A percentile compares a stretch with the other conserved stretches of the same genome.
phyloP scores from a whole-genome alignment of 306 rosid species.

The Quercus rubra region DNA sequence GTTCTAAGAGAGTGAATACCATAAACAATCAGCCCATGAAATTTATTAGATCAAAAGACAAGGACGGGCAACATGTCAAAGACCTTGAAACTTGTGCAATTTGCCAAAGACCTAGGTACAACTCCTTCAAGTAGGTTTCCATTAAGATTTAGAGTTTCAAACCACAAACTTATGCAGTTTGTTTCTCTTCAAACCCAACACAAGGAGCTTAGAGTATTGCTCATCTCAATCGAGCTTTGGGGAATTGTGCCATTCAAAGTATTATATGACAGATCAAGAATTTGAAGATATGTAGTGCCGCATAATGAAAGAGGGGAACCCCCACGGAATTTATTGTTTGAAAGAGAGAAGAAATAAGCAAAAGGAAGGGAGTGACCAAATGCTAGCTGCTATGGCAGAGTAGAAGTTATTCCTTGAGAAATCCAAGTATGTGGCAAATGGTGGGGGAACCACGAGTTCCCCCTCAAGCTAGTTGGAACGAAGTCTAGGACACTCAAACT shows the following conservation, averaged over 20 bases:
- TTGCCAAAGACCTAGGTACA: constrained; percentile 29
- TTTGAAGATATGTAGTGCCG: not conserved
- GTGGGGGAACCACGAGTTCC: constrained; percentile 3
- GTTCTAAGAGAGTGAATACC: too few relatives aligned
- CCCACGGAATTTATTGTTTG: constrained; percentile 2
- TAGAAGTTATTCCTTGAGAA: constrained; percentile 36
- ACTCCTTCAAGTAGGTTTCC: constrained; percentile 26
- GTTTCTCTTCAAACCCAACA: too few relatives aligned
- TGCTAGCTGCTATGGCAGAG: constrained; percentile 14
- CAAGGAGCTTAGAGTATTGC: not conserved
- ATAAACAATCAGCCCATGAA: not conserved
- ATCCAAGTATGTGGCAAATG: not conserved
- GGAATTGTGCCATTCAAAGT: constrained; percentile 21
- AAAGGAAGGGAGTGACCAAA: not conserved
- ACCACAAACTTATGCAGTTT: not conserved
- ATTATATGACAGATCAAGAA: constrained; percentile 21
- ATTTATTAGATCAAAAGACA: constrained; percentile 36
- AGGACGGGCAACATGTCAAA: constrained; percentile 36
- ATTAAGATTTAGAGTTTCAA: constrained; percentile 25
- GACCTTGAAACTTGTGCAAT: constrained; percentile 28
- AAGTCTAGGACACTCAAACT: constrained; percentile 13
- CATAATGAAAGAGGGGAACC: not conserved
- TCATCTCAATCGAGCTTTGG: not conserved
- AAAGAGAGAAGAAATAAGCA: not conserved
- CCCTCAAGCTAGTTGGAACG: constrained; percentile 38